Conservation (phyloP, 495 filamentous ascomycete genomes). For the Podospora anserina region DNA sequence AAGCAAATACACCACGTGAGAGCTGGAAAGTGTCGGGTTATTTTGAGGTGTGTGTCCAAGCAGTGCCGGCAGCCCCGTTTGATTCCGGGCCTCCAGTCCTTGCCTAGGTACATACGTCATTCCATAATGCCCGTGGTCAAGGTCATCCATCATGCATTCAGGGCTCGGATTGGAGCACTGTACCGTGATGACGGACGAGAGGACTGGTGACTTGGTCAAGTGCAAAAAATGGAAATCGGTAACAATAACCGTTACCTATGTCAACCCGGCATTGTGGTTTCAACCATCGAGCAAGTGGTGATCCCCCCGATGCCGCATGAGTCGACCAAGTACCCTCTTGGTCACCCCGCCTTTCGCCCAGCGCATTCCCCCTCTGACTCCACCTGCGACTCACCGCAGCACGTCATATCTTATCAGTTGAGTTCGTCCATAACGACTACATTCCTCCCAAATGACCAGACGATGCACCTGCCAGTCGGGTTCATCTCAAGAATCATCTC, state of each 20-base stretch:
- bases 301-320: not conserved
- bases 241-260: not conserved
- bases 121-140: not conserved
- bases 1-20: conserved; percentile 3
- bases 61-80: not conserved
- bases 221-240: not conserved
- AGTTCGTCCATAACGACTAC: not conserved
- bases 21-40: not conserved
- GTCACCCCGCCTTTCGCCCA: not conserved
- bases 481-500: not conserved
- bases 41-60: not conserved
- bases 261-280: conserved; percentile 23
- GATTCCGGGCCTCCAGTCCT: not conserved
- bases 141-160: conserved; percentile 13
- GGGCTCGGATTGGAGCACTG: conserved; percentile 12
- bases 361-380: not conserved
- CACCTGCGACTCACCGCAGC: not conserved
- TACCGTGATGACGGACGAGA: not conserved
- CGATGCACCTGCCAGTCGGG: not conserved
- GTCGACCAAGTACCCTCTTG: not conserved
- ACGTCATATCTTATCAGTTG: not conserved
- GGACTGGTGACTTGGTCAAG: conserved; percentile 16
- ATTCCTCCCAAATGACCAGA: not conserved
- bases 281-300: not conserved
- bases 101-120: not conserved